Conservation (phyloP, 1,284 basidiomycete species). For the Coniophora puteana region DNA sequence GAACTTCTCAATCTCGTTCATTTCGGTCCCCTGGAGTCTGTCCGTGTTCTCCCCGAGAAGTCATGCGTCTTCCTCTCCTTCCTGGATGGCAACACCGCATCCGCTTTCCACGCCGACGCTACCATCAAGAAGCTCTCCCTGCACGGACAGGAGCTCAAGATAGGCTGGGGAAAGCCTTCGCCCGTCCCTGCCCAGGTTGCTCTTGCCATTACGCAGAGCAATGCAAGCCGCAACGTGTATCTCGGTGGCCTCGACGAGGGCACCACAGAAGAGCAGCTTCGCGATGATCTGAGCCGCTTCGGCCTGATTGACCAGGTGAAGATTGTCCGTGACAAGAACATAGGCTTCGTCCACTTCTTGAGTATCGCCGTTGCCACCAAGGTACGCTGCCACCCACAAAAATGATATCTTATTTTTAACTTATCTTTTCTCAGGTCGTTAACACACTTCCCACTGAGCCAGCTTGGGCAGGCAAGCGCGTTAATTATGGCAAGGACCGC, state of each 20-base stretch:
- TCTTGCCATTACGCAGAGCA: constrained; percentile 84
- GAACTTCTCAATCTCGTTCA: constrained; percentile 97
- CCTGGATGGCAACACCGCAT: constrained; percentile 86
- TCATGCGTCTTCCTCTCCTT: constrained; percentile 98
- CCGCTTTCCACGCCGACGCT: constrained; percentile 93
- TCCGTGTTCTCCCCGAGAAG: constrained; percentile 96
- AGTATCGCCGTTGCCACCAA: constrained; percentile 91
- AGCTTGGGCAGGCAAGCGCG: constrained; percentile 89
- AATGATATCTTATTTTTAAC: background rate
- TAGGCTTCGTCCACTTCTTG: constrained; percentile 95
- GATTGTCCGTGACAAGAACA: constrained; percentile 96
- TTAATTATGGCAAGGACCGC: constrained; percentile 94
- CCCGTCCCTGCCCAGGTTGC: constrained; percentile 83
- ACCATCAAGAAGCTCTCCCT: constrained; percentile 88
- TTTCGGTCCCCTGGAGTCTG: constrained; percentile 94
- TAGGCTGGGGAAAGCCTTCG: constrained; percentile 93
- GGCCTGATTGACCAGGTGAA: constrained; percentile 98
- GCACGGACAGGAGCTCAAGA: constrained; percentile 91
- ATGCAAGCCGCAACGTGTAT: constrained; percentile 92
- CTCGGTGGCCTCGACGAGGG: constrained; percentile 86
- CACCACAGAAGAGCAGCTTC: constrained; percentile 84
- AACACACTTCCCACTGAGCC: constrained; percentile 85
- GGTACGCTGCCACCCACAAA: constrained; percentile 38
- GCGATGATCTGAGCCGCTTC: constrained; percentile 84
- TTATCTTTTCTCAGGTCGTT: constrained; percentile 59